Base-by-base conservation (phyloP, 2,329 filamentous ascomycete species). In the Bisporella sp. region DNA sequence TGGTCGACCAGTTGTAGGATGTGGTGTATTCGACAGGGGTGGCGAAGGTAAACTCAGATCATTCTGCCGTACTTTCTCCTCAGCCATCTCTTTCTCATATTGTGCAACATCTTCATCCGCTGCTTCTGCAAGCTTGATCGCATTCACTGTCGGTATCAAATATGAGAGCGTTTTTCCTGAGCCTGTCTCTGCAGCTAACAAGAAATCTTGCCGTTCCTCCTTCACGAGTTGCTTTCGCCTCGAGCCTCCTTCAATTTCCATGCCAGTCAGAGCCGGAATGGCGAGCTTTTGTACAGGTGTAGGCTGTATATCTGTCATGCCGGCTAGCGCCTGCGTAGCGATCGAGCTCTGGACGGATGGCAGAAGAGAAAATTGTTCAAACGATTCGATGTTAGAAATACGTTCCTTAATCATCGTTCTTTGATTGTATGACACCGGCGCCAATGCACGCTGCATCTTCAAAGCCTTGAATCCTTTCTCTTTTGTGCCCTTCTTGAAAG, bases 141-240 rank as follows among this genome's bases (percentile, higher is more conserved):
- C 87, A 68, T 99, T 83, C 47, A 99, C 75, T 12, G 85, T 78
- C 0, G 93, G 95, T 5, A 96, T 70, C 5, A 97, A 73, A 64
- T 99, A 99, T 6, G 93, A 89, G 54, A 99, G 73, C 1, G 93
- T 99, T 73, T 99, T 99, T 53, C 93, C 93, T 0, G 93, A 97
- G 9, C 93, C 93, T 0, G 93, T 99, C 73, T 99, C 93, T 8
- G 93, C 93, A 4, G 93, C 93, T 46, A 99, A 75, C 9, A 99
- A 76, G 64, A 89, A 96, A 70, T 73, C 78, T 53, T 70, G 69
- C 54, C 57, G 37, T 62, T 57, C 40, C 64, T 66, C 52, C 63
- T 61, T 46, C 54, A 49, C 58, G 56, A 54, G 57, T 51, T 48
- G 66, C 61, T 48, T 50, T 66, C 59, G 28, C 8, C 63, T 62